Evolutionary conservation across 768 basidiomycete species (phyloP), one percentile per base, ranked within the genome.

Genomic region (Macrolepiota fuliginosa): DNA sequence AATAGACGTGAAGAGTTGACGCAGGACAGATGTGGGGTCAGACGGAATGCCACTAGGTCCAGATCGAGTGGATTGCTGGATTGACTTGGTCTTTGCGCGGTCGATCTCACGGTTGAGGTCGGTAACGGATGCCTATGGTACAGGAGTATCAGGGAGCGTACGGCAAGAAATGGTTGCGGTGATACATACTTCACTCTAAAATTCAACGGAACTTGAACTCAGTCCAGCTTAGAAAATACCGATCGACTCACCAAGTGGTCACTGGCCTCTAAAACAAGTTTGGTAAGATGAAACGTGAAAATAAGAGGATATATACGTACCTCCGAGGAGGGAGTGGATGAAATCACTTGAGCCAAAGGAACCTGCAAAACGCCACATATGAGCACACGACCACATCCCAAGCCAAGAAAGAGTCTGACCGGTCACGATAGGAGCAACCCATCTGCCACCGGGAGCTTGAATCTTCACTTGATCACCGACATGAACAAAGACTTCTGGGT

Each of bases 341-440:
- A 94, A 94, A 73, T 95, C 92, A 64, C 81, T 88, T 0, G 83
- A 83, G 3, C 91, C 89, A 68, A 93, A 92, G 0, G 90, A 86
- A 0, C 92, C 88, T 80, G 63, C 40, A 54, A 7, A 10, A 29
- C 25, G 42, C n/a, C 1, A 22, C 11, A 52, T 4, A 25, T 22
- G 27, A 50, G 25, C n/a, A 32, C 12, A 19, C 13, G 4, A 12
- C 9, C n/a, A 24, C 9, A 27, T n/a, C 15, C 29, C 29, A 12
- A 49, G 17, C 56, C 17, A 19, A n/a, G 7, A 17, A 42, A 17
- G 17, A 25, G 22, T 7, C 10, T 4, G 25, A 80, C 89, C 92
- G 3, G 94, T 95, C 11, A 94, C 89, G 52, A 96, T 79, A 1
- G 92, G 92, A 0, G 91, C 87, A 37, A 94, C 92, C 74, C 79